Base-by-base conservation (phyloP, 768 basidiomycete genomes). In the Stropharia rugosoannulata region DNA sequence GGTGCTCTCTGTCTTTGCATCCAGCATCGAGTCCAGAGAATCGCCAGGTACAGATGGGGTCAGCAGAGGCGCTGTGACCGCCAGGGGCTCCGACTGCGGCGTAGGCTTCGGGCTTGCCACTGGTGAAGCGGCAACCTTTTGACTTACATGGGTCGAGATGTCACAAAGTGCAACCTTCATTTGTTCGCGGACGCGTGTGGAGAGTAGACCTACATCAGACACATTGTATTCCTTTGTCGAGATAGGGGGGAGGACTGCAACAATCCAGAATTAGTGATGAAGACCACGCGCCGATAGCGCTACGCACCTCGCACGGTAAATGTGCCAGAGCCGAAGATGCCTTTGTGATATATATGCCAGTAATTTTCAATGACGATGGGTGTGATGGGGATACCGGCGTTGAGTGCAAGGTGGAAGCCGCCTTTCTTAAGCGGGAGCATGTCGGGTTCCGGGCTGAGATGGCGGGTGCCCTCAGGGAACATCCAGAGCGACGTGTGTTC, bases 351-450 rank as follows among this genome's bases (percentile, higher is more conserved):
- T 44, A 96, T 62, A 58, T 83, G 74, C 81, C 91, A 91, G 69
- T 98, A 99, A 70, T 98, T 98, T 75, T 98, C 94, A 49, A 86
- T 85, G 2, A 98, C 87, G 49, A 99, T 82, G 5, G 97, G 96
- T 29, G 92, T 82, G 64, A 99, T 87, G 5, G 97, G 96, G 44
- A 98, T 81, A 29, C 89, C 85, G 11, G 93, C 86, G 71, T 95
- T 87, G 22, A 98, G 80, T 27, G 97, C 97, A 48, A 98, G 81
- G 68, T 98, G 95, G 79, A 98, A 98, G 3, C 94, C 95, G 39
- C 97, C 97, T 71, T 98, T 99, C 80, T 99, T 99, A 78, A 99
- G 87, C 2, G 93, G 89, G 5, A 90, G 78, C 68, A 99, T 73
- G 32, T 82, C 80, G 7, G 89, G 81, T 32, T 78, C 72, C 58